Conservation (phyloP, 192 early-diverging fungal species). For the Umbelopsis ramanniana region DNA sequence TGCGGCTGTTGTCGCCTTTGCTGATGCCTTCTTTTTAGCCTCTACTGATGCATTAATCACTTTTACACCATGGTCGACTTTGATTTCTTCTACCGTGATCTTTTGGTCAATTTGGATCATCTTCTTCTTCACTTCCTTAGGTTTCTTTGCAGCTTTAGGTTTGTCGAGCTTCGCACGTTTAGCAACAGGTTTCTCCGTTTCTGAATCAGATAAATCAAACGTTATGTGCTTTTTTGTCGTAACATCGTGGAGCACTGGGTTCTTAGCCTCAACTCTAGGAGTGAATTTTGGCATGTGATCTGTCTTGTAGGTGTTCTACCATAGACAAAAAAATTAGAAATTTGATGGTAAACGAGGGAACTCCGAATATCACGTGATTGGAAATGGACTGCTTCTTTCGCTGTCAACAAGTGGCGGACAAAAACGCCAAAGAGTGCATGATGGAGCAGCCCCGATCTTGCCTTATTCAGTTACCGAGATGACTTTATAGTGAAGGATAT, state of each 20-base stretch:
- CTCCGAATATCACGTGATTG: neutral
- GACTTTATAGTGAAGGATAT: no score
- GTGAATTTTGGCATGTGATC: slow-evolving; percentile 27
- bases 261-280: slow-evolving; percentile 34
- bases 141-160: slow-evolving; percentile 27
- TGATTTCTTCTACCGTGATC: slow-evolving; percentile 24
- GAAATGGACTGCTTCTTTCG: neutral
- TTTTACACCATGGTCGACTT: slow-evolving; percentile 11
- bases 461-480: slow-evolving; percentile 15
- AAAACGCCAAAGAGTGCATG: neutral
- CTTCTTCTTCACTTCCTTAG: slow-evolving; percentile 13
- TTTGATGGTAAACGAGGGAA: neutral
- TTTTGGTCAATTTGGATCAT: neutral
- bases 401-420: neutral
- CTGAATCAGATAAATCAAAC: slow-evolving; percentile 28
- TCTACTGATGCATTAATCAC: no score
- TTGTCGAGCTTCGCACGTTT: neutral
- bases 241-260: slow-evolving; percentile 24
- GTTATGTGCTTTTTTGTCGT: slow-evolving; percentile 33
- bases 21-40: no score
- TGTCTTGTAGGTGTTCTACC: neutral
- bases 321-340: neutral
- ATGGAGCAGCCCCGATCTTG: neutral
- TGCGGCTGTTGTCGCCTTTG: no score
- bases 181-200: neutral